These are phyloP conservation scores for Cyclostephanos tholiformis DNA, from an alignment of 108 stramenopile species.

Conservation along the genomic window DNA sequence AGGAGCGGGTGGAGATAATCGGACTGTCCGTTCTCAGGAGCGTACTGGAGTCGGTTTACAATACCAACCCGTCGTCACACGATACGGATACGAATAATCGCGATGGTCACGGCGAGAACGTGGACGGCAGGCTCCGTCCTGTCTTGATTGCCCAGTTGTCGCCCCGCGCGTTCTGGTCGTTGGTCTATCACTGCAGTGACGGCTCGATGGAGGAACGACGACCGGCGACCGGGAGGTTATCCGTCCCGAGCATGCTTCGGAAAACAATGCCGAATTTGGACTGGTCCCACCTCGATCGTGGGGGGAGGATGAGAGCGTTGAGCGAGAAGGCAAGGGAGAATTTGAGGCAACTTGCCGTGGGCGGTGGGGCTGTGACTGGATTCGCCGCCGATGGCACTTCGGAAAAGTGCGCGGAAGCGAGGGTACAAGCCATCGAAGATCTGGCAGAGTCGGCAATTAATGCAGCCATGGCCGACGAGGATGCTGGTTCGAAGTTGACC, in stretches of 20 bases:
- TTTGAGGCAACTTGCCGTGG: slow-evolving; percentile 56
- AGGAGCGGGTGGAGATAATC: slow-evolving; percentile 75
- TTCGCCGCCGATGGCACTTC: background rate
- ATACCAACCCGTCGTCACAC: slow-evolving; percentile 6
- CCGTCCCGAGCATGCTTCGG: slow-evolving; percentile 59
- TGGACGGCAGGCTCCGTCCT: slow-evolving; percentile 62
- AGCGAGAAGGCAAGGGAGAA: slow-evolving; percentile 88
- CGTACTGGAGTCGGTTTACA: slow-evolving; percentile 65
- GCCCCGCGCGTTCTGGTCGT: slow-evolving; percentile 76
- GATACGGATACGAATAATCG: slow-evolving; percentile 28
- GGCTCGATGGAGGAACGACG: slow-evolving; percentile 6
- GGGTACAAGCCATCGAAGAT: slow-evolving; percentile 39
- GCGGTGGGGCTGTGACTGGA: slow-evolving; percentile 9
- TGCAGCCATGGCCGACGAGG: slow-evolving; percentile 52
- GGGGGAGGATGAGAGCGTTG: slow-evolving; percentile 58
- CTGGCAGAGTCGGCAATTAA: slow-evolving; percentile 43
- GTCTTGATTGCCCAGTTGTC: slow-evolving; percentile 72
- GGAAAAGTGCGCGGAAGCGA: slow-evolving; percentile 36
- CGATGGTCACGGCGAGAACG: slow-evolving; percentile 11
- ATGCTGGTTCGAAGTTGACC: slow-evolving; percentile 59
- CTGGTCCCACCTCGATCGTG: slow-evolving; percentile 81
- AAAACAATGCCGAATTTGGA: slow-evolving; percentile 64
- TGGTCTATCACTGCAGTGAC: slow-evolving; percentile 52
- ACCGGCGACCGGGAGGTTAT: slow-evolving; percentile 2
- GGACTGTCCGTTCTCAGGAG: slow-evolving; percentile 61